Base-by-base conservation (phyloP, 768 basidiomycete species). In the Boletellus sp. region DNA sequence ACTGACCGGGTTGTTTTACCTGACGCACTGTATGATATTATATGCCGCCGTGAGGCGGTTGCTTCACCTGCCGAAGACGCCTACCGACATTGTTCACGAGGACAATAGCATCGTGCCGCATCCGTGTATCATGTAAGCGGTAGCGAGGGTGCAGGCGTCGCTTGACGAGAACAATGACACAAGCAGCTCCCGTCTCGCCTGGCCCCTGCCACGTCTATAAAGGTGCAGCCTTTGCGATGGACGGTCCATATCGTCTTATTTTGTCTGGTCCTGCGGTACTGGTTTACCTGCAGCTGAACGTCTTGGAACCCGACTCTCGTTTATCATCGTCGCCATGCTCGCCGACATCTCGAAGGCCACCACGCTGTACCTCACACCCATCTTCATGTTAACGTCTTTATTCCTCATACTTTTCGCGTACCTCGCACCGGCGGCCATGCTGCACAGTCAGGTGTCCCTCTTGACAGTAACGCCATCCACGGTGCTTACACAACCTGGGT, bases 361-460 rank as follows among this genome's bases (percentile, higher is more conserved):
- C 56, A 82, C 78, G 46, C 72, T 86, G 45, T 88, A 84, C 61
- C 74, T 90, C 45, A 76, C 86, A 2, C 85, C 86, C 20, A 20
- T 87, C 5, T 69, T 90, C 42, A 76, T 80, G 52, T 69, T 90
- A 37, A 80, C 87, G 5, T 78, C 86, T 10, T 69, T 85, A 42
- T 57, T 90, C 31, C 79, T 91, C 36, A 72, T 80, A 4, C 61
- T 88, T 2, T 79, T 91, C 54, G 77, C 82, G 4, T 87, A 79
- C 53, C 69, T 88, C n/a, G 78, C 89, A 1, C 89, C 89, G 0
- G 72, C 71, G 5, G 57, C 81, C 43, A 64, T 86, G 59, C 72
- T 90, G 11, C 78, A 80, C 28, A 73, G 74, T 55, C 74, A 75
- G 55, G 86, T 90, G 17, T 74, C 85, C 6, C 73, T 91, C 32